Conservation (phyloP, 345 rosid genomes). For the Rhodomyrtus tomentosa region DNA sequence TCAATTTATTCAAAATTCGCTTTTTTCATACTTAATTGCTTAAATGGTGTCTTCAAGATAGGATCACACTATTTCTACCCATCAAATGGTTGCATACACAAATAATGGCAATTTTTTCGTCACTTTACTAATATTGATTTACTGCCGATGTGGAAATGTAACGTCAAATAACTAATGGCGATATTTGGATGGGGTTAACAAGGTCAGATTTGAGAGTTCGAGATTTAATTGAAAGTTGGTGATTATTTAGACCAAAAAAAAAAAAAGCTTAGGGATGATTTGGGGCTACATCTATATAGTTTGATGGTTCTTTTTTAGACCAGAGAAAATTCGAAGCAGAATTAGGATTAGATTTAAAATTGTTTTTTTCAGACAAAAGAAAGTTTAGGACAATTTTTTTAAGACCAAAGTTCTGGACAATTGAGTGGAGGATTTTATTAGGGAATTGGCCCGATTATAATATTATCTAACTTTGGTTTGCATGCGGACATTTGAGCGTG, state of each 20-base stretch:
- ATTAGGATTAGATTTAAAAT: no score
- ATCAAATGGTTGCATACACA: neutral
- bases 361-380: no score
- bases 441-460: no score
- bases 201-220: neutral
- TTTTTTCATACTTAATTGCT: neutral
- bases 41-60: neutral
- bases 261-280: neutral
- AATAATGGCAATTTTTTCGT: neutral
- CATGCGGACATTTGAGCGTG: neutral
- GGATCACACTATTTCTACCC: neutral
- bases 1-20: neutral
- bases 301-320: neutral
- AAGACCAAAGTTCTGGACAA: no score
- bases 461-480: neutral
- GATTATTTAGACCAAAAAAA: neutral
- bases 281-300: accelerated
- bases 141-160: neutral
- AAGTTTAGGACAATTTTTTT: no score
- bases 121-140: neutral
- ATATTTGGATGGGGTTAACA: neutral
- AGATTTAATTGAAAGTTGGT: neutral
- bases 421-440: no score
- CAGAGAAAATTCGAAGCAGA: no score
- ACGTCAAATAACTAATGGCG: neutral